These are phyloP conservation scores for Neoscytalidium dimidiatum DNA, from an alignment of 2,329 filamentous ascomycete genomes.

Conservation along the genomic window DNA sequence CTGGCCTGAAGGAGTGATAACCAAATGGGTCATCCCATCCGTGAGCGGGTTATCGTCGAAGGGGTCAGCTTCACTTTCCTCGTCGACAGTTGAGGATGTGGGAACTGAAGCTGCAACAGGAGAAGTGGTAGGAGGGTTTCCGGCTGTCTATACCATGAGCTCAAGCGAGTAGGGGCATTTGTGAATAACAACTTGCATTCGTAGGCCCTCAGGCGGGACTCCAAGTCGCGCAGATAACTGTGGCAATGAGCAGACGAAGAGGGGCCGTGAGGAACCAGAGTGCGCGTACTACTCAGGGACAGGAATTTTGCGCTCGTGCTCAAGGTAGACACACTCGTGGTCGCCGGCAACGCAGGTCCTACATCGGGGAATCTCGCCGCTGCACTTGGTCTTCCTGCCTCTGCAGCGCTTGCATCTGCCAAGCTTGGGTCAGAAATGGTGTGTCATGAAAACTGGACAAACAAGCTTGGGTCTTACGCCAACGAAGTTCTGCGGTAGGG, in stretches of 20 bases:
- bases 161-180: not conserved
- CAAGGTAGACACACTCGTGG: conserved; percentile 24
- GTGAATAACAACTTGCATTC: conserved; percentile 18
- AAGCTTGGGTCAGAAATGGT: not conserved
- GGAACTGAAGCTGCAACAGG: not conserved
- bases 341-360: conserved; percentile 22
- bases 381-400: conserved; percentile 28
- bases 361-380: conserved; percentile 23
- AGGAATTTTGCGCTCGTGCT: conserved; percentile 24
- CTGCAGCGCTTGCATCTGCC: conserved; percentile 27
- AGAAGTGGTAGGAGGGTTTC: not conserved
- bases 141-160: not conserved
- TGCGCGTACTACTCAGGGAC: conserved; percentile 24
- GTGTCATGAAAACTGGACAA: not conserved
- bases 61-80: not conserved
- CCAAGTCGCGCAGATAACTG: conserved; percentile 25
- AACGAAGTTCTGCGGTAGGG: conserved; percentile 18
- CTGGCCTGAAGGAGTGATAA: conserved; percentile 19
- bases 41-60: conserved; percentile 18
- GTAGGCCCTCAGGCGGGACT: conserved; percentile 24
- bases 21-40: conserved; percentile 18
- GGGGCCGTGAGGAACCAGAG: not conserved
- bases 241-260: not conserved
- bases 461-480: not conserved
- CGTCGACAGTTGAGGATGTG: not conserved